A percentile compares a stretch with the other conserved stretches of the same genome.
Conservation (phyloP, 2,329 filamentous ascomycete species). For the Ustilaginoidea virens region DNA sequence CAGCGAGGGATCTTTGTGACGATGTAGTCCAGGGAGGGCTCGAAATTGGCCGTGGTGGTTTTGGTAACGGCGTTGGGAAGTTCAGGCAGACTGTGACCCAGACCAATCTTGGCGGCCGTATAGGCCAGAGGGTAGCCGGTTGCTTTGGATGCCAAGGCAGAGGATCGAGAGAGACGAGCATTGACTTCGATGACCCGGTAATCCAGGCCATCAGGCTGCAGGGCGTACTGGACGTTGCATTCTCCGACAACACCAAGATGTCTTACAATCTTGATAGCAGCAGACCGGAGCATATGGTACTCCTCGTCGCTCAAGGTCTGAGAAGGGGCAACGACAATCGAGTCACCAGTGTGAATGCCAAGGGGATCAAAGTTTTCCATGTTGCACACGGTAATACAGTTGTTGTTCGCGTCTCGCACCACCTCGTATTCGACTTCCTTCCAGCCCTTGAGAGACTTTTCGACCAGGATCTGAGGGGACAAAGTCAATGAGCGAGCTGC, state of each 20-base stretch:
- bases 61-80: slow-evolving; percentile 96
- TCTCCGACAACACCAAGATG: slow-evolving; percentile 95
- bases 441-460: slow-evolving; percentile 98
- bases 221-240: slow-evolving; percentile 95
- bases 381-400: slow-evolving; percentile 96
- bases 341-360: slow-evolving; percentile 95
- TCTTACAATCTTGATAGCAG: slow-evolving; percentile 95
- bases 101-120: slow-evolving; percentile 93
- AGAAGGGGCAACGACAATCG: slow-evolving; percentile 92
- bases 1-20: slow-evolving; percentile 98
- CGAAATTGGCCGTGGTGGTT: slow-evolving; percentile 97
- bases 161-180: slow-evolving; percentile 92
- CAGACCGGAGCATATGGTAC: slow-evolving; percentile 97
- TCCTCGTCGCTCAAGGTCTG: slow-evolving; percentile 97
- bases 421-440: slow-evolving; percentile 99
- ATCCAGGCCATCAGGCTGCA: slow-evolving; percentile 91
- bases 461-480: slow-evolving; percentile 90
- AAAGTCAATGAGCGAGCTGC: slow-evolving; percentile 84
- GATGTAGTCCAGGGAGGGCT: slow-evolving; percentile 92
- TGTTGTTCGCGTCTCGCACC: slow-evolving; percentile 90
- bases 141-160: slow-evolving; percentile 91
- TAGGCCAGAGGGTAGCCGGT: slow-evolving; percentile 96
- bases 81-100: slow-evolving; percentile 88
- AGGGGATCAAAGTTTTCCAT: slow-evolving; percentile 82
- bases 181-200: slow-evolving; percentile 99